Base-by-base conservation (phyloP, 768 basidiomycete species). In the Phaeotremella fagi region DNA sequence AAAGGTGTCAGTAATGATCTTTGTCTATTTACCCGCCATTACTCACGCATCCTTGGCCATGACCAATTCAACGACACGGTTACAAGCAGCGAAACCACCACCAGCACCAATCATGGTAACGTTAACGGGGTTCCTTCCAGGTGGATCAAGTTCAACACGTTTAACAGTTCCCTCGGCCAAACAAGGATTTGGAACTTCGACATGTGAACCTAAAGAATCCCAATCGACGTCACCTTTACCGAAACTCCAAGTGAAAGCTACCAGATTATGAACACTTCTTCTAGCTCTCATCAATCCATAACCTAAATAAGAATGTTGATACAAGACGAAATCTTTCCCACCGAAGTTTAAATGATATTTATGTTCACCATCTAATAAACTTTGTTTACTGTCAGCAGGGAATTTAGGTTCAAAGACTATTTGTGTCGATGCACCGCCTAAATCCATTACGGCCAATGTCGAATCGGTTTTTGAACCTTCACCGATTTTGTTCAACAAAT, bases 251-350 rank as follows among this genome's bases (percentile, higher is more conserved):
- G 90, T 86, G 74, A 94, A 97, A n/a, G 88, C 85, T 27, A 97
- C 86, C 45, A 99, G 77, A 59, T 83, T 83, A 71, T 99, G 90
- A 12, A 95, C 86, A 69, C 85, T 83, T 73, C 80, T 78, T 58
- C 94, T 75, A 23, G 90, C 91, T 23, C 81, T 79, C 90, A 90
- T 97, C 27, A 97, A 79, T 11, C 95, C 95, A 75, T 92, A 99
- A 3, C 92, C 95, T 51, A 98, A 80, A 76, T 97, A 95, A 50
- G 94, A 98, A 69, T 99, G 94, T 77, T 98, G 95, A 75, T 98
- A 98, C 58, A 97, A 74, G 57, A 84, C 82, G 72, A 86, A 82
- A 47, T 76, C 80, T 61, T 75, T 77, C 16, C 85, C 87, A 2
- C 82, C 86, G 66, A 92, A 91, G 29, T 73, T 77, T 44, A 98